Base-by-base conservation (phyloP, 768 basidiomycete species). In the Suillus decipiens region DNA sequence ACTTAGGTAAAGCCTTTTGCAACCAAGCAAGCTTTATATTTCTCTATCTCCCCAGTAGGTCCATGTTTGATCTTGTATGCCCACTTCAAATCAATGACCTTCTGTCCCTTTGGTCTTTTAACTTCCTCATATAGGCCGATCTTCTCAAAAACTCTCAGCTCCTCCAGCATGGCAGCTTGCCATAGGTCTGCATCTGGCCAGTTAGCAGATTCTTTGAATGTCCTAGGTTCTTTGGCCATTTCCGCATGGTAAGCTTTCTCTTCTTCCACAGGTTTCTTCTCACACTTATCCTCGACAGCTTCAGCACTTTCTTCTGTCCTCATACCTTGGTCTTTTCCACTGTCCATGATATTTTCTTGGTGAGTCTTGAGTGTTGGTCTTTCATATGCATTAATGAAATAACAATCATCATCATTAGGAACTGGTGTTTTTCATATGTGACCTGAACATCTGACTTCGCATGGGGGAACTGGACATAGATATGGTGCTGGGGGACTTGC, bases 1-100 rank as follows among this genome's bases (percentile, higher is more conserved):
- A 64, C 55, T 47, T 76, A 72, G 6, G 64, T 65, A 63, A 61
- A 76, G 0, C 81, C 76, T 61, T 78, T 70, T 0, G 77, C 77
- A 3, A 81, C 80, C 3, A 82, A 67, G 1, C 77, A 62, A 3
- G 75, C 79, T 67, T 83, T 81, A 70, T 75, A 73, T 0, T 69
- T 61, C 0, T 61, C 59, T 31, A 80, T 67, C 0, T 66, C 60
- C 15, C 79, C 80, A 7, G 67, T 63, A 28, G 48, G 58, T 43
- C 34, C 61, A 1, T 12, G 31, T 37, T 19, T 57, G 12, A n/a
- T 31, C 14, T 28, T 57, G n/a, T 39, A 65, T 51, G 17, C 43
- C 61, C 15, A 43, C 34, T 41, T 63, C 11, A 15, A 36, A 39
- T 12, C 48, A 31, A 55, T 42, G 24, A 37, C 50, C 39, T 61